Conservation (phyloP, 176 grass and related monocot species). For the Alloteropsis semialata region DNA sequence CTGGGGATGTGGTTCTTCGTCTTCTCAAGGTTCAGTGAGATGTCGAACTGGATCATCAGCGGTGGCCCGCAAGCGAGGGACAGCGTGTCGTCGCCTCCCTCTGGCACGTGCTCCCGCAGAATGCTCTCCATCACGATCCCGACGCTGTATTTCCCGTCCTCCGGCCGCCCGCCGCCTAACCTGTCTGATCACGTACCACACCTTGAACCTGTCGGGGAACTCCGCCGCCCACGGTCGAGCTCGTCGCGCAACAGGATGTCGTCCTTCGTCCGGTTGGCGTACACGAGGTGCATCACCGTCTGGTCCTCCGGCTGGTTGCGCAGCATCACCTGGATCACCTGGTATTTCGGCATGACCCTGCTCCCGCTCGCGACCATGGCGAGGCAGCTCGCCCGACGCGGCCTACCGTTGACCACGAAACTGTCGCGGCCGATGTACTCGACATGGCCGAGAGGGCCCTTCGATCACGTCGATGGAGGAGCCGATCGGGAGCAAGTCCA, state of each 20-base stretch:
- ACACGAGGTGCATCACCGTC: slow-evolving; percentile 82
- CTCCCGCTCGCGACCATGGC: slow-evolving; percentile 79
- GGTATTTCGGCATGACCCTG: slow-evolving; percentile 85
- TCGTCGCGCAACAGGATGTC: slow-evolving; percentile 71
- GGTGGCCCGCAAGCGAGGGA: slow-evolving; percentile 76
- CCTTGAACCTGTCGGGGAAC: slow-evolving; percentile 62
- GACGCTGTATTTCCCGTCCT: slow-evolving; percentile 36
- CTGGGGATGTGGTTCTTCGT: slow-evolving; percentile 53
- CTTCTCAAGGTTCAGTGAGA: slow-evolving; percentile 76
- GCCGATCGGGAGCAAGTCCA: slow-evolving; percentile 58
- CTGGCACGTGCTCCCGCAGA: slow-evolving; percentile 61
- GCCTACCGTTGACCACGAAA: slow-evolving; percentile 44
- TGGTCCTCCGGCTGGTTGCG: slow-evolving; percentile 54
- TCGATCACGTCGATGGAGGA: slow-evolving; percentile 41
- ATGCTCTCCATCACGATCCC: slow-evolving; percentile 51
- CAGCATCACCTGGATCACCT: slow-evolving; percentile 86
- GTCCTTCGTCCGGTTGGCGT: slow-evolving; percentile 71
- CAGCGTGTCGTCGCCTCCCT: slow-evolving; percentile 46
- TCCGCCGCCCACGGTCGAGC: slow-evolving; percentile 55
- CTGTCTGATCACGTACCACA: slow-evolving; percentile 71
- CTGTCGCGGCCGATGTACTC: slow-evolving; percentile 60
- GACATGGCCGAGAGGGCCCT: slow-evolving; percentile 67
- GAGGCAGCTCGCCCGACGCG: slow-evolving; percentile 31
- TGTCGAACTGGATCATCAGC: slow-evolving; percentile 63
- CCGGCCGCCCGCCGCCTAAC: slow-evolving; percentile 2